phyloP scores from a whole-genome alignment of 306 rosid species.

The Benincasa hispida region DNA sequence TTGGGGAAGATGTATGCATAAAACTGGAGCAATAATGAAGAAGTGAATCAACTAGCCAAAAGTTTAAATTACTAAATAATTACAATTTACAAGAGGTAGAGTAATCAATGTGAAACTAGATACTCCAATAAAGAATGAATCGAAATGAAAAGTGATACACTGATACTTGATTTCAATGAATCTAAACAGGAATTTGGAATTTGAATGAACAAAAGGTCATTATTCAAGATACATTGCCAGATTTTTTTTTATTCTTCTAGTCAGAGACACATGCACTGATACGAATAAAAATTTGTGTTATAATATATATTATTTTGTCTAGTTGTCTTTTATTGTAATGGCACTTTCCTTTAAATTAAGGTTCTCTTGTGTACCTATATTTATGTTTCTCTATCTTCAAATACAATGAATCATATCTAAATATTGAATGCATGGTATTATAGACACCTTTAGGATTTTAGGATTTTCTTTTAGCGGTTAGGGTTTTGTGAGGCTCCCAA shows the following conservation, averaged over 20 bases:
- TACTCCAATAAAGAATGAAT: not conserved
- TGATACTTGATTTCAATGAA: not conserved
- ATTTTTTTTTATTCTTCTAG: not conserved
- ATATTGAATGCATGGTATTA: too few relatives aligned
- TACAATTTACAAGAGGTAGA: not conserved
- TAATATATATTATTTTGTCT: too few relatives aligned
- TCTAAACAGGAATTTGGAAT: not conserved
- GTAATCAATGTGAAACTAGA: not conserved
- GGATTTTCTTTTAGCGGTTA: too few relatives aligned
- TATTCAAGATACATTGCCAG: not conserved
- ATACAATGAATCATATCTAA: too few relatives aligned
- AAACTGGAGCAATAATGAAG: conserved; percentile 44
- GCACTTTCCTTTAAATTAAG: too few relatives aligned
- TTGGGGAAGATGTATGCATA: conserved; percentile 64
- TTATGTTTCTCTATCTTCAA: too few relatives aligned
- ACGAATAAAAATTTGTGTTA: not conserved
- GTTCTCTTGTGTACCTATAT: too few relatives aligned
- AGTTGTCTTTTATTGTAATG: too few relatives aligned
- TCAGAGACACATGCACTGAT: not conserved
- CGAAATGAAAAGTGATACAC: not conserved
- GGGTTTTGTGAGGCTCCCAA: too few relatives aligned
- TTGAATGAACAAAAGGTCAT: not conserved
- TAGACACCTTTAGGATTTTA: too few relatives aligned
- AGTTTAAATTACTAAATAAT: not conserved
- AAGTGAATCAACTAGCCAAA: not conserved